Evolutionary conservation across 1,139 yeast species (phyloP).

Genomic region (Yamadazyma diddensiae): DNA sequence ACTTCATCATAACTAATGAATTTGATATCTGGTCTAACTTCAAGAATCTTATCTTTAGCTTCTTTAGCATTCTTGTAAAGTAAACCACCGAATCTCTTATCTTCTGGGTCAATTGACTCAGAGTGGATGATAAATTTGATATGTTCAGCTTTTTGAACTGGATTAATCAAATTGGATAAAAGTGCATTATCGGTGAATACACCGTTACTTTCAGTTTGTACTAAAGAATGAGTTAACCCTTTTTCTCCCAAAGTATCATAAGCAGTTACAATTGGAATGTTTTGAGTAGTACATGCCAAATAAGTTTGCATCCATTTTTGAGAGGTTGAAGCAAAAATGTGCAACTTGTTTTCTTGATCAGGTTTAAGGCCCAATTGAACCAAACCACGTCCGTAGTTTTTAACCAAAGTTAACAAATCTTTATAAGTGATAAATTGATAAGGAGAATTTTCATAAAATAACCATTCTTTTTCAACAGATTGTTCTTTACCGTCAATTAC

Average conservation of each 20-base stretch:
- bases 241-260: constrained; percentile 94
- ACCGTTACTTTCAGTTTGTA: constrained; percentile 74
- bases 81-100: constrained; percentile 63
- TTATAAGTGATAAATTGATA: constrained; percentile 66
- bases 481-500: constrained; percentile 71
- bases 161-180: constrained; percentile 62
- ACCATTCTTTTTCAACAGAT: constrained; percentile 82
- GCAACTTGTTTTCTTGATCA: constrained; percentile 59
- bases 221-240: constrained; percentile 84
- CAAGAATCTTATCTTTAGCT: constrained; percentile 57
- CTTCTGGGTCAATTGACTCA: constrained; percentile 59
- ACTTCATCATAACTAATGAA: constrained; percentile 67
- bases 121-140: constrained; percentile 71
- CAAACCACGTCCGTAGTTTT: constrained; percentile 71
- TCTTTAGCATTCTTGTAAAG: constrained; percentile 52
- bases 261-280: constrained; percentile 89
- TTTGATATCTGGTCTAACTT: constrained; percentile 72
- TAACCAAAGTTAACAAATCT: constrained; percentile 50
- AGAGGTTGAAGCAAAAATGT: constrained; percentile 83
- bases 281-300: constrained; percentile 72
- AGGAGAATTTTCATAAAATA: constrained; percentile 72
- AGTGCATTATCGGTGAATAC: constrained; percentile 81
- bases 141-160: constrained; percentile 61
- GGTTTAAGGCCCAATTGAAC: constrained; percentile 72
- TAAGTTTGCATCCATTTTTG: constrained; percentile 89